Conservation (phyloP, 1,284 basidiomycete species). For the Lignosus rhinocerotis region DNA sequence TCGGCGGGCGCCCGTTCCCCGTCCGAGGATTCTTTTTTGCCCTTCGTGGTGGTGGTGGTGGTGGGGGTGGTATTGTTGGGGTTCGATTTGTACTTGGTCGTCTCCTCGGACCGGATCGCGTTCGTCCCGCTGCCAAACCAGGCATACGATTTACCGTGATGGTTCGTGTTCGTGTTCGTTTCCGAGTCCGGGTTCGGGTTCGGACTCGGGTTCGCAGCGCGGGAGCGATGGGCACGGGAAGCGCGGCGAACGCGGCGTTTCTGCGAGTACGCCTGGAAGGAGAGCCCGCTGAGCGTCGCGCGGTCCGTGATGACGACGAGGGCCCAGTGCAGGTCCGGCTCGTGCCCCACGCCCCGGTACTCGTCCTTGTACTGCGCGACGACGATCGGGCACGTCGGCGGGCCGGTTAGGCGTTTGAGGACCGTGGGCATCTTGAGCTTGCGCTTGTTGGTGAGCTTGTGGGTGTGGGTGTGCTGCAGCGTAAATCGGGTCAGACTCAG, state of each 20-base stretch:
- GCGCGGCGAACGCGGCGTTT: conserved; percentile 14
- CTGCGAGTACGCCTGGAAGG: conserved; percentile 24
- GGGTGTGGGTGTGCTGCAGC: neutral
- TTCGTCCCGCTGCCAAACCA: conserved; percentile 1
- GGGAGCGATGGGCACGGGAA: conserved; percentile 1
- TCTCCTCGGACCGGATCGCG: neutral
- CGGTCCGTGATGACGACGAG: conserved; percentile 26
- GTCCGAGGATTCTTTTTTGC: no score
- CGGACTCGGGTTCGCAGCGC: neutral
- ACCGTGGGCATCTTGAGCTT: conserved; percentile 20
- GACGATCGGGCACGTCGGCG: conserved; percentile 23
- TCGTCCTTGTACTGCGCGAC: conserved; percentile 28
- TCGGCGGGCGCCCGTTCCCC: neutral
- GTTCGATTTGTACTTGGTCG: neutral
- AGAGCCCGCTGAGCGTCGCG: conserved; percentile 19
- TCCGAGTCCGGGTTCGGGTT: neutral
- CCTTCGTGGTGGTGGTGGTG: no score
- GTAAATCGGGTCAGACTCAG: neutral
- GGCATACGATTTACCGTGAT: neutral
- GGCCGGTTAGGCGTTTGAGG: conserved; percentile 13
- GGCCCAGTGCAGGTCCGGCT: conserved; percentile 27
- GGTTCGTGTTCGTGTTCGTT: neutral
- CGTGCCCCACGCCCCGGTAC: conserved; percentile 24
- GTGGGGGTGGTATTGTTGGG: neutral
- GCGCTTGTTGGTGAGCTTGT: neutral